Evolutionary conservation across 805 yeast species (phyloP), one percentile per base, ranked within the genome.

Genomic region (Cyberlindnera maritima): DNA sequence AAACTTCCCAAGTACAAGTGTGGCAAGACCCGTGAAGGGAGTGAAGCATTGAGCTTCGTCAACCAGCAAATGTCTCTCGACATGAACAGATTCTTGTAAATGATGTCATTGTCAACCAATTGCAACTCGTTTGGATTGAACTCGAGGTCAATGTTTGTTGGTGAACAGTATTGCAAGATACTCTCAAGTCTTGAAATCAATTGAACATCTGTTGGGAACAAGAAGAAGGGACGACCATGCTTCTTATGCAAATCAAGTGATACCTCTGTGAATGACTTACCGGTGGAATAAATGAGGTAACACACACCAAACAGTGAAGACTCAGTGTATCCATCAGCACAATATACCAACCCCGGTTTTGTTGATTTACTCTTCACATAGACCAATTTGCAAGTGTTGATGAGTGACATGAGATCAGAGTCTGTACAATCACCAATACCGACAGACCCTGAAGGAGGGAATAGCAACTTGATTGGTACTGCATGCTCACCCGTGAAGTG

Each of bases 281-380:
- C 80, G 44, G 83, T 76, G 2, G 87, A 63, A 65, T 84, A 92
- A 48, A 92, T 85, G 47, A 85, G 55, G 57, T 78, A 91, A 46
- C 90, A 77, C 31, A 88, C 68, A 0, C 80, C 77, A 34, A 91
- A 65, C n/a, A 92, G 72, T 5, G 96, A 81, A 43, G 91, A 85
- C 60, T 90, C 97, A 0, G 97, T 88, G 64, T 91, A 92, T 0
- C 98, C 98, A 66, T 92, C 97, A 2, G 87, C 78, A 59, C 96
- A 89, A 61, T 81, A 84, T 10, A 91, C 69, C 49, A 91, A 71
- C 0, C 81, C 68, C 3, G 70, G 64, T 3, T 53, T 51, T 17
- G 60, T 52, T 38, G 48, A 39, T 1, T 63, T 49, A 12, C 67
- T 67, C 29, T 64, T 68, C 33, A 72, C 65, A 49, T 81, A 81